Percentiles rank a stretch among this genome's conserved stretches.
These are phyloP conservation scores for Tagetes patula DNA, from an alignment of 129 eudicot genomes.

Conservation along the genomic window DNA sequence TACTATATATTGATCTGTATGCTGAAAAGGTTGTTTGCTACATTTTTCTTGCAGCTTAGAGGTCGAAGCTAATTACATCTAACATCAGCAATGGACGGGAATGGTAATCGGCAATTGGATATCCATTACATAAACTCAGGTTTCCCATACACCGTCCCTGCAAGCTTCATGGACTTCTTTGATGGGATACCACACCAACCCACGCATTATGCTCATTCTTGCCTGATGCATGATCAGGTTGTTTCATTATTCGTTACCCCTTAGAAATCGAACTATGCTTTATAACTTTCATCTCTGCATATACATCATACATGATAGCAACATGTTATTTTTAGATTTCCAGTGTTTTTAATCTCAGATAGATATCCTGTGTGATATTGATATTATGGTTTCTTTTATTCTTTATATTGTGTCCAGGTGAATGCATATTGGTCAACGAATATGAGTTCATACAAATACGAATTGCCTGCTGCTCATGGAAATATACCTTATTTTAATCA, in stretches of 20 bases:
- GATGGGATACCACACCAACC: constrained; percentile 57
- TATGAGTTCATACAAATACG: constrained; percentile 69
- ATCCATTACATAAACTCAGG: constrained; percentile 59
- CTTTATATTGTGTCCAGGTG: constrained; percentile 44
- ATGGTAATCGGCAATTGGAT: constrained; percentile 53
- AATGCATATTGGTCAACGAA: constrained; percentile 75
- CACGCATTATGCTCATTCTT: constrained; percentile 48
- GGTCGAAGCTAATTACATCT: constrained; percentile 1
- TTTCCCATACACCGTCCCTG: constrained; percentile 55
- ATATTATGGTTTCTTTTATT: not conserved
- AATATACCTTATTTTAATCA: constrained; percentile 61
- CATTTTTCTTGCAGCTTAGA: constrained; percentile 30
- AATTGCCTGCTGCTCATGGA: constrained; percentile 52
- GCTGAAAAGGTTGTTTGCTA: not conserved
- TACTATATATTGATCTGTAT: not conserved
- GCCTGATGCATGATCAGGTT: constrained; percentile 60
- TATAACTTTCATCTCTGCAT: not conserved
- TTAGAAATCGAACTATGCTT: not conserved
- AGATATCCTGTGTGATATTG: constrained; percentile 8
- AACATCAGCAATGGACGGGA: constrained; percentile 46
- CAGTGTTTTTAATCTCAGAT: not conserved
- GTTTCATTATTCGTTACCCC: not conserved
- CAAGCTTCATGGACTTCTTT: constrained; percentile 60
- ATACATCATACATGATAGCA: not conserved
- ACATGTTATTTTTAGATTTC: not conserved